Evolutionary conservation across 2,329 filamentous ascomycete genomes (phyloP), one percentile per base, ranked within the genome.

Genomic region (Fusarium duplospermum): DNA sequence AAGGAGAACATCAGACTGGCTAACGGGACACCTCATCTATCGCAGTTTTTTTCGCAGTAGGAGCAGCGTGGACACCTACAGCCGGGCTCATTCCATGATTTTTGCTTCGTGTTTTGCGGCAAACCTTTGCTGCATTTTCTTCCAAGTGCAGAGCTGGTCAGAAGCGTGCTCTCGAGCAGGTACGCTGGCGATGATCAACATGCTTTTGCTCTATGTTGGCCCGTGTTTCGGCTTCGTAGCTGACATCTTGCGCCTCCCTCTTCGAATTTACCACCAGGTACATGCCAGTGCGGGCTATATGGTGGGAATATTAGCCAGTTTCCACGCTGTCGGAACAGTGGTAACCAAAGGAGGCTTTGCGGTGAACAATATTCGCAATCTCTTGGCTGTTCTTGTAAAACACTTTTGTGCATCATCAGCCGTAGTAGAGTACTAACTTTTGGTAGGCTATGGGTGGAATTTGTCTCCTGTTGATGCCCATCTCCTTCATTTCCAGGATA

Each of bases 161-260:
- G 52, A 66, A 10, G 50, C 52, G 20, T 60, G 45, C 38, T 66
- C 57, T 6, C 50, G 62, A 66, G 66, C 66, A 45, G 66, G 62
- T 6, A 58, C 38, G 45, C 56, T 69, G 10, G 62, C 66, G 35
- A 40, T 66, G 35, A 36, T 45, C 42, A 69, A 69, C 38, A 9
- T 69, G 31, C 20, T 69, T 24, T 40, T 69, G 35, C 38, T 40
- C 38, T 69, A 69, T 36, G 24, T 66, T 27, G 35, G 62, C 27
- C 67, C 67, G 13, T 69, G 29, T 18, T 60, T 69, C 8, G 58
- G 59, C 33, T 69, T 69, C 31, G 36, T 22, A n/a, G 62, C 67
- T 40, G 59, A 27, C 18, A 36, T 66, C 56, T 27, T 69, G 18
- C 42, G 38, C 2, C n/a, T 69, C 40, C 62, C 24, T 33, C 67